These are phyloP conservation scores for Podosphaera aphanis DNA, from an alignment of 2,329 filamentous ascomycete species.

Conservation along the genomic window DNA sequence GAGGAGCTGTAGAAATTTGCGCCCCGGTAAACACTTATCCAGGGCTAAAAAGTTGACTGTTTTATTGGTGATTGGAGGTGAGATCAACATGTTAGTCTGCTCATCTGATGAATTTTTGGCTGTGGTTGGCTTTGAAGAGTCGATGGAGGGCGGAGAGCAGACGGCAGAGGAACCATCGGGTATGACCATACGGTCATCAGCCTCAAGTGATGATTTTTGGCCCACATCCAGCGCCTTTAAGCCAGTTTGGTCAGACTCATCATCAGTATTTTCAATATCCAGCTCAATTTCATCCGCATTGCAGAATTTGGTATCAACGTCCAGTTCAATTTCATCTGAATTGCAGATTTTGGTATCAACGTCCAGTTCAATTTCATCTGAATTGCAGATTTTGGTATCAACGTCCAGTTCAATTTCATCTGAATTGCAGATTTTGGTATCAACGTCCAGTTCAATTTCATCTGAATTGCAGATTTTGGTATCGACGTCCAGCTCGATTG, in stretches of 20 bases:
- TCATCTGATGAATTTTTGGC: conserved; percentile 15
- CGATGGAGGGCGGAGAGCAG: conserved; percentile 51
- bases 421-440: too few species aligned
- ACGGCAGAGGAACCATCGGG: conserved; percentile 33
- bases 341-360: too few species aligned
- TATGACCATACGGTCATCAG: background rate
- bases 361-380: too few species aligned
- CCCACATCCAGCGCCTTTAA: background rate
- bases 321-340: too few species aligned
- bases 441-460: too few species aligned
- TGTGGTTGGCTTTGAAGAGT: conserved; percentile 31
- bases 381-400: too few species aligned
- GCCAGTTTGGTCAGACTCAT: too few species aligned
- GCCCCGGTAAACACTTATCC: conserved; percentile 67
- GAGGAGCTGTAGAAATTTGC: conserved; percentile 62
- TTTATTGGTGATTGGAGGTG: conserved; percentile 51
- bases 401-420: too few species aligned
- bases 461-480: too few species aligned
- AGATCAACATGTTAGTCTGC: conserved; percentile 37
- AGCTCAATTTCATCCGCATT: conserved; percentile 52
- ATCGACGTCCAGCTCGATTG: too few species aligned
- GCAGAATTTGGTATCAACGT: too few species aligned
- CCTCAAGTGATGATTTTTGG: background rate
- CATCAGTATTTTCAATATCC: conserved; percentile 24
- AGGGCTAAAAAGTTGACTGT: conserved; percentile 67